These are phyloP conservation scores for Skeletonema grethae DNA, from an alignment of 108 stramenopile species.

Conservation along the genomic window DNA sequence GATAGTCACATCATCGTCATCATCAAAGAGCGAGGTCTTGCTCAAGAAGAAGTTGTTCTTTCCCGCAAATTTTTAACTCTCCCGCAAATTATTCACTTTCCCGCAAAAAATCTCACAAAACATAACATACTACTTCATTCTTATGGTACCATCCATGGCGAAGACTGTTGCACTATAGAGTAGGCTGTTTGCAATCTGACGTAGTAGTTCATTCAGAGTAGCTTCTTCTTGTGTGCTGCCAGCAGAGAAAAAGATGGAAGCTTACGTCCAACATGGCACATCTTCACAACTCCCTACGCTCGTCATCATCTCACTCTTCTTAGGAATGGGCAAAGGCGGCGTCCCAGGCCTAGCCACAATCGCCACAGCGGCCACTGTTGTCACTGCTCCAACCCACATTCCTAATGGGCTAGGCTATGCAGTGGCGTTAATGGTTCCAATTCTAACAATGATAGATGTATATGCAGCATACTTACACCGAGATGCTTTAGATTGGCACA, in stretches of 20 bases:
- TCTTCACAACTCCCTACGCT: conserved; percentile 49
- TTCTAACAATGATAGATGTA: conserved; percentile 55
- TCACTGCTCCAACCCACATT: conserved; percentile 45
- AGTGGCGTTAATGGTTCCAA: conserved; percentile 57
- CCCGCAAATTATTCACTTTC: too few species aligned
- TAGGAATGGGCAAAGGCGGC: conserved; percentile 62
- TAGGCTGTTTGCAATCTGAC: too few species aligned
- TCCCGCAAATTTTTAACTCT: neutral
- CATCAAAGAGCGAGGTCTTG: too few species aligned
- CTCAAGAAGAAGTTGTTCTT: too few species aligned
- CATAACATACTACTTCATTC: too few species aligned
- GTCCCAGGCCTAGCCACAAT: conserved; percentile 51
- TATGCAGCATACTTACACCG: conserved; percentile 49
- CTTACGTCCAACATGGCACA: conserved; percentile 32
- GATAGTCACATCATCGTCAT: too few species aligned
- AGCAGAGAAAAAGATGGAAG: conserved; percentile 28
- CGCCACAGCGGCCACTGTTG: conserved; percentile 52
- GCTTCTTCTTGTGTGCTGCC: neutral
- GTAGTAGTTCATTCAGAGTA: too few species aligned
- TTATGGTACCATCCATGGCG: too few species aligned
- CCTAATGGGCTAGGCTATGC: conserved; percentile 48
- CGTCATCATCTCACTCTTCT: conserved; percentile 40
- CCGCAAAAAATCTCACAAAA: too few species aligned
- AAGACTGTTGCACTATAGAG: neutral
- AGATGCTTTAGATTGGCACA: conserved; percentile 36